phyloP scores from a whole-genome alignment of 345 rosid genomes.

The Eucalyptus decipiens region DNA sequence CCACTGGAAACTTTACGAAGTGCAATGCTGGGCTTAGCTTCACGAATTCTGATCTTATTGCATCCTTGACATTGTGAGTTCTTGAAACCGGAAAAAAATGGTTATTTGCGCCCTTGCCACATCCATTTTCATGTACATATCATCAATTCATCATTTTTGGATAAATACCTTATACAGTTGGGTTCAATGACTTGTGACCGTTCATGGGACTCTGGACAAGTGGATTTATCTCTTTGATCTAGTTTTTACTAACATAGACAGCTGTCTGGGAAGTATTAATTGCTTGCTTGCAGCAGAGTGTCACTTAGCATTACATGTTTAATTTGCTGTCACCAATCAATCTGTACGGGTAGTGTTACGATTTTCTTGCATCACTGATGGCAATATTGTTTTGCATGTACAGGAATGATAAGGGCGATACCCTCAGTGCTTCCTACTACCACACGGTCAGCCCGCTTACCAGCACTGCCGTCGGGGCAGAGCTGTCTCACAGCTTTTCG shows the following conservation, averaged over 20 bases:
- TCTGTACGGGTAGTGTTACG: not conserved
- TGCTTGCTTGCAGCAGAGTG: not conserved
- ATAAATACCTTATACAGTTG: not conserved
- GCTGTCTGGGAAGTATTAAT: not conserved
- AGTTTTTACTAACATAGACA: not conserved
- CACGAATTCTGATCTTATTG: slow-evolving; percentile 60
- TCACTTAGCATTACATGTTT: not conserved
- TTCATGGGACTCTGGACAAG: not conserved
- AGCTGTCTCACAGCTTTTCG: slow-evolving; percentile 76
- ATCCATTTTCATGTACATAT: not conserved
- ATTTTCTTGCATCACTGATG: not conserved
- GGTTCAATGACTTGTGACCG: not conserved
- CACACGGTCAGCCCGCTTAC: slow-evolving; percentile 74
- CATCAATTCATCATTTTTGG: not conserved
- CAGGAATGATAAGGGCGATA: slow-evolving; percentile 87
- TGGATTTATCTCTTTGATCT: not conserved
- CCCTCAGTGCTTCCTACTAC: slow-evolving; percentile 76
- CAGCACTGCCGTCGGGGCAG: slow-evolving; percentile 91
- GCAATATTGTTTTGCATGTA: not conserved
- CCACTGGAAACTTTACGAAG: slow-evolving; percentile 64
- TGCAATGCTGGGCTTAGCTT: slow-evolving; percentile 64
- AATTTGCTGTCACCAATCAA: not conserved
- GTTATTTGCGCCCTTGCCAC: not conserved
- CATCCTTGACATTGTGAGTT: slow-evolving; percentile 76
- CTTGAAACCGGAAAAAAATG: not conserved